Percentiles rank a stretch among this genome's conserved stretches.
Conservation (phyloP, 805 yeast species). For the Metschnikowia kunwiensis region DNA sequence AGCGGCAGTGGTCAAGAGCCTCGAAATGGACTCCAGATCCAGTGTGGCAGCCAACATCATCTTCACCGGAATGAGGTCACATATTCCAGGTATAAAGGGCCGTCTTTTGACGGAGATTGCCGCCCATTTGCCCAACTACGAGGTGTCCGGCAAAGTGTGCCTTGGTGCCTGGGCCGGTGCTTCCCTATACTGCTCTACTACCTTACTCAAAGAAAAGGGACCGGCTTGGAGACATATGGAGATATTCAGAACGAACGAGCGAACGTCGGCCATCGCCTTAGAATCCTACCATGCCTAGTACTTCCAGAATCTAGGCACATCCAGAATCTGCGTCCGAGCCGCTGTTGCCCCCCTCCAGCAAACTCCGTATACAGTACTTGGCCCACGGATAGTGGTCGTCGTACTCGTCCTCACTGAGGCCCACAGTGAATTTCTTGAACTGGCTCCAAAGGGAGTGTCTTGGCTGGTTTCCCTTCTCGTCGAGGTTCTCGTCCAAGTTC, state of each 20-base stretch:
- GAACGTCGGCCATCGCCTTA: constrained; percentile 1
- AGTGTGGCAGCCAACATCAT: constrained; percentile 12
- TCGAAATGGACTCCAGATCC: constrained; percentile 12
- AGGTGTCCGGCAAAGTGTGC: constrained; percentile 10
- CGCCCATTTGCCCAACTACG: constrained; percentile 1
- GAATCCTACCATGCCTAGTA: constrained; percentile 1
- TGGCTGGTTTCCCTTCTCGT: constrained; percentile 1
- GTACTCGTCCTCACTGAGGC: constrained; percentile 17
- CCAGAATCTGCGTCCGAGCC: background rate
- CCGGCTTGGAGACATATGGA: constrained; percentile 17
- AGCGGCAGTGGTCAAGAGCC: constrained; percentile 4
- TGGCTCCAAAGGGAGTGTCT: constrained; percentile 10
- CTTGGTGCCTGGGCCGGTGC: constrained; percentile 21
- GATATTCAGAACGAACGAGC: constrained; percentile 7
- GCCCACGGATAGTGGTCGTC: constrained; percentile 19
- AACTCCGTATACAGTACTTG: constrained; percentile 6
- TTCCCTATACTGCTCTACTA: constrained; percentile 19
- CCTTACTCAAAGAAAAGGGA: constrained; percentile 11
- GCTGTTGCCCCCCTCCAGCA: constrained; percentile 6
- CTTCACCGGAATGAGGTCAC: constrained; percentile 10
- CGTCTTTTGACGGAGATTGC: constrained; percentile 9
- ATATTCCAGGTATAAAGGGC: constrained; percentile 10
- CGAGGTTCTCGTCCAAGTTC: constrained; percentile 10
- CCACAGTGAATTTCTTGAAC: constrained; percentile 10
- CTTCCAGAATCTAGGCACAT: too few relatives aligned